These are phyloP conservation scores for Fusarium sp. DNA, from an alignment of 2,329 filamentous ascomycete genomes.

Conservation along the genomic window DNA sequence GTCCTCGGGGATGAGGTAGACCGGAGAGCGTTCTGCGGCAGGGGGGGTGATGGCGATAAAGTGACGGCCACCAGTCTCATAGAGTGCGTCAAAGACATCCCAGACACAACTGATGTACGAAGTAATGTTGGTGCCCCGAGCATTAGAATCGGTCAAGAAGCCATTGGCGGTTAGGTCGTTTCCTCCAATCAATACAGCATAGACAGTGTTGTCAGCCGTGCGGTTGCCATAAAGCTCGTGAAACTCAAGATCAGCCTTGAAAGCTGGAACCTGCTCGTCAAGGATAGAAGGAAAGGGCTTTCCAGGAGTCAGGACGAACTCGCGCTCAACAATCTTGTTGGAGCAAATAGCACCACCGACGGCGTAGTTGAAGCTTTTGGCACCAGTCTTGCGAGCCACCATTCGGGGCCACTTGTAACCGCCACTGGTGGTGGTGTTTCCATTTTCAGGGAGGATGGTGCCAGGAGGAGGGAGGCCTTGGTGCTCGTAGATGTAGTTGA, in stretches of 20 bases:
- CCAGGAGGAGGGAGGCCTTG: not conserved
- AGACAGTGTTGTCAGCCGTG: not conserved
- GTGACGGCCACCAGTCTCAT: not conserved
- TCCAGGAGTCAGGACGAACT: not conserved
- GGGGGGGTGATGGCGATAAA: not conserved
- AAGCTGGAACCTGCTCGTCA: not conserved
- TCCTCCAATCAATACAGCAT: not conserved
- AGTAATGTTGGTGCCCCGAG: not conserved
- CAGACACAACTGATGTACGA: not conserved
- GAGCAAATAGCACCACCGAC: not conserved
- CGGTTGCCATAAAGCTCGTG: not conserved
- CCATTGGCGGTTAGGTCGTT: not conserved
- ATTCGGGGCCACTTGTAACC: not conserved
- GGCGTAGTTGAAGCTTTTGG: not conserved
- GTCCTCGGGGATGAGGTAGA: not conserved
- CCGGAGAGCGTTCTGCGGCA: not conserved
- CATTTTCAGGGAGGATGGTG: not conserved
- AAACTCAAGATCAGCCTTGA: not conserved
- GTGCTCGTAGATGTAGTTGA: not conserved
- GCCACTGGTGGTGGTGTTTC: not conserved
- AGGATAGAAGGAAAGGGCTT: not conserved
- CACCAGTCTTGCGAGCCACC: not conserved
- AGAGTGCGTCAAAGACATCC: not conserved
- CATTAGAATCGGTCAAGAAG: not conserved
- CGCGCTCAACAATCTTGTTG: not conserved